phyloP scores from a whole-genome alignment of 2,329 filamentous ascomycete species.

The Beauveria bassiana region DNA sequence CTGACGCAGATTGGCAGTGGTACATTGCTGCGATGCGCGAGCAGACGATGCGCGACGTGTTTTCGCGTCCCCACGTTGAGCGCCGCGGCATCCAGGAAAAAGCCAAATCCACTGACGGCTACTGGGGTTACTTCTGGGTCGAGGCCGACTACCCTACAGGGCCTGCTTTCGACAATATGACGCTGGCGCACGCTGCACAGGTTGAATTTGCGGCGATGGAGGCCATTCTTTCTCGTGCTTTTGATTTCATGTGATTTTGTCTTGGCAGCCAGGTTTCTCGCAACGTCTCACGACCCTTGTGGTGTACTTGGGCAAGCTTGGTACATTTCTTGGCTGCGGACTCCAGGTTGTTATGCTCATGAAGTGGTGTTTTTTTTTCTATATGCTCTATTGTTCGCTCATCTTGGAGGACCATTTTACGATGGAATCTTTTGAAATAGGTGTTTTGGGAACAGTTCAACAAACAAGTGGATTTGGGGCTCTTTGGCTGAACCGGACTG shows the following conservation, averaged over 20 bases:
- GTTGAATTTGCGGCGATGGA: slow-evolving; percentile 44
- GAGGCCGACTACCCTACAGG: slow-evolving; percentile 37
- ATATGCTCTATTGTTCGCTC: background rate
- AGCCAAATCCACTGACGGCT: slow-evolving; percentile 28
- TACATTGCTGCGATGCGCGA: slow-evolving; percentile 49
- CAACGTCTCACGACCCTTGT: no score
- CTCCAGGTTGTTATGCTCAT: background rate
- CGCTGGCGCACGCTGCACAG: slow-evolving; percentile 36
- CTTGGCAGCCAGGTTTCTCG: no score
- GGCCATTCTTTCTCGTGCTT: slow-evolving; percentile 36
- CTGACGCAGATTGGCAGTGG: slow-evolving; percentile 33
- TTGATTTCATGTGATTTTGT: slow-evolving; percentile 16
- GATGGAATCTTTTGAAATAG: slow-evolving; percentile 3
- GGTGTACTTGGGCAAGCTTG: no score
- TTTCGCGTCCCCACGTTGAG: slow-evolving; percentile 32
- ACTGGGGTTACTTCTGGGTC: slow-evolving; percentile 47
- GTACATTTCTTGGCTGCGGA: no score
- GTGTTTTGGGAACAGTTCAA: background rate
- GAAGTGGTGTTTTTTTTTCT: background rate
- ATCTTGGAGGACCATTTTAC: background rate
- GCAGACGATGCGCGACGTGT: slow-evolving; percentile 36
- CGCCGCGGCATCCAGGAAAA: slow-evolving; percentile 30
- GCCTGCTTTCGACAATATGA: slow-evolving; percentile 37
- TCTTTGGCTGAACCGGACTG: background rate
- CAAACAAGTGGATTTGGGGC: background rate